phyloP scores from a whole-genome alignment of 2,329 filamentous ascomycete genomes.

The Pestalotiopsis sp. region DNA sequence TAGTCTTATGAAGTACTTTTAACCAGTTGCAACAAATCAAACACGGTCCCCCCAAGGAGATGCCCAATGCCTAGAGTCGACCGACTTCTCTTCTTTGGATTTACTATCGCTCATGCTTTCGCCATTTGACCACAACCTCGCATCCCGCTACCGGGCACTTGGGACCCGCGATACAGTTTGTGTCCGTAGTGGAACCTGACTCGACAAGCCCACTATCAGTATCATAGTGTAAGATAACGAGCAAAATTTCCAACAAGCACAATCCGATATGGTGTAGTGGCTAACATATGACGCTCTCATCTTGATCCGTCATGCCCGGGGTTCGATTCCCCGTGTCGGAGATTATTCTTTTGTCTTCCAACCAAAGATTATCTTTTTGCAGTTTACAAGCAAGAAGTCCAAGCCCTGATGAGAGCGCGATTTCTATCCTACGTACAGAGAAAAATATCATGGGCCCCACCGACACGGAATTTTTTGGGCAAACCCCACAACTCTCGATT shows the following conservation, averaged over 20 bases:
- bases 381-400: background rate
- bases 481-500: background rate
- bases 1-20: no score
- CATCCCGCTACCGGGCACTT: background rate
- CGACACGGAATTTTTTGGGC: background rate
- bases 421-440: background rate
- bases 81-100: background rate
- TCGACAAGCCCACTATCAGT: background rate
- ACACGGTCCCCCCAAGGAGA: no score
- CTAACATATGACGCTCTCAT: conserved; percentile 39
- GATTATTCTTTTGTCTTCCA: background rate
- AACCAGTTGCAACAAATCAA: no score
- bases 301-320: conserved; percentile 27
- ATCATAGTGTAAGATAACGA: background rate
- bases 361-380: background rate
- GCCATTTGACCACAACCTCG: background rate
- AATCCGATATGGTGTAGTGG: conserved; percentile 39
- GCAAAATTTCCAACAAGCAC: background rate
- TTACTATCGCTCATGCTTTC: background rate
- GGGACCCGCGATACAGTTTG: background rate
- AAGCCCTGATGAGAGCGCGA: background rate
- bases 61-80: no score
- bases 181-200: background rate
- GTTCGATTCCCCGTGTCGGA: conserved; percentile 33
- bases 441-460: background rate